Evolutionary conservation across 2,329 filamentous ascomycete genomes (phyloP).

Genomic region (Hypoxylon sp.): DNA sequence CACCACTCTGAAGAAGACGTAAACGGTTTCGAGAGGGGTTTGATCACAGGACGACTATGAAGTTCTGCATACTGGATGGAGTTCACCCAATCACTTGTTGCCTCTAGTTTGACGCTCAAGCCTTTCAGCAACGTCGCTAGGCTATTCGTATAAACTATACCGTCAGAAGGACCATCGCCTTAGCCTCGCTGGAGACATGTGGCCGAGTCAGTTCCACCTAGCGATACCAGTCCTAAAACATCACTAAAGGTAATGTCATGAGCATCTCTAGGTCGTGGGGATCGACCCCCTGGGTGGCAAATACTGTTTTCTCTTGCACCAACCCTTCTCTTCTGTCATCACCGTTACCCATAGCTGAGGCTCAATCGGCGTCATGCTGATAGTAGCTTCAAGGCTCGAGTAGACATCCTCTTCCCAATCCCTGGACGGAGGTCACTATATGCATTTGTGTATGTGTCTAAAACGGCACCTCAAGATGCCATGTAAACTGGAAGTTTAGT

Average conservation of each 20-base stretch:
- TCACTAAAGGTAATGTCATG: background rate
- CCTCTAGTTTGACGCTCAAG: background rate
- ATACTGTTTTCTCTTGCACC: background rate
- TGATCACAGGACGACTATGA: background rate
- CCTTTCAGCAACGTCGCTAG: background rate
- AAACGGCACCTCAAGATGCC: background rate
- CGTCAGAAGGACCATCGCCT: background rate
- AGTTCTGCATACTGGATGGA: background rate
- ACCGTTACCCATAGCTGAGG: background rate
- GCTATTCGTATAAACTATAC: background rate
- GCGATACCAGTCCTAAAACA: background rate
- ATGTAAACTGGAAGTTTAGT: background rate
- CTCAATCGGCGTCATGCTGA: no score
- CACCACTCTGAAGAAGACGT: slow-evolving; percentile 3
- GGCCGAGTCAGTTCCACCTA: background rate
- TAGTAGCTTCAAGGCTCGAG: background rate
- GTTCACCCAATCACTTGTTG: background rate
- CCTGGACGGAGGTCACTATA: background rate
- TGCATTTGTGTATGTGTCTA: background rate
- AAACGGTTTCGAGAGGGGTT: background rate
- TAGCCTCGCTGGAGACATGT: background rate
- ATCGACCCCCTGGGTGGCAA: background rate
- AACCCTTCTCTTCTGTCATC: background rate
- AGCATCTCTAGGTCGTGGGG: background rate
- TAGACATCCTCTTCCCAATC: background rate